phyloP scores from a whole-genome alignment of 2,329 filamentous ascomycete genomes.

The Colletotrichum somersetense region DNA sequence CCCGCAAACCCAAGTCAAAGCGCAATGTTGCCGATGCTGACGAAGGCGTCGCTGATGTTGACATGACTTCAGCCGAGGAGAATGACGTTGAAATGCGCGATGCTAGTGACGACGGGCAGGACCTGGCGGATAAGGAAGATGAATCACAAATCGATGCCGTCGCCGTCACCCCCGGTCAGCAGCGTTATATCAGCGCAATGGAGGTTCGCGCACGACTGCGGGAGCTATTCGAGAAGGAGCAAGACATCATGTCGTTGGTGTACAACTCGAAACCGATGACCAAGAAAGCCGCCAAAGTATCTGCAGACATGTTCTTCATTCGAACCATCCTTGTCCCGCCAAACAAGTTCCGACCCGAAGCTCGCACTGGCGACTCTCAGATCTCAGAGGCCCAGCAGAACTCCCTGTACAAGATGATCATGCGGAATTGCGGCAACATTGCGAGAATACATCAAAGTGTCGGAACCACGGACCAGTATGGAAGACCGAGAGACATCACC shows the following conservation, averaged over 20 bases:
- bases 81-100: conserved; percentile 58
- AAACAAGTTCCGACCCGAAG: conserved; percentile 91
- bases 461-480: conserved; percentile 58
- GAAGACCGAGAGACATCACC: conserved; percentile 70
- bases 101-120: conserved; percentile 61
- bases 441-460: conserved; percentile 73
- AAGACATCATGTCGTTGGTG: conserved; percentile 84
- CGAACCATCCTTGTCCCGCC: conserved; percentile 89
- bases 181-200: conserved; percentile 84
- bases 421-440: conserved; percentile 80
- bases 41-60: conserved; percentile 78
- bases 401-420: conserved; percentile 84
- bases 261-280: conserved; percentile 80
- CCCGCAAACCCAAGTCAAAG: conserved; percentile 48
- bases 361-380: conserved; percentile 81
- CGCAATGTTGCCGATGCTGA: conserved; percentile 63
- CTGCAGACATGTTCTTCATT: conserved; percentile 94
- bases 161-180: conserved; percentile 55
- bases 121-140: conserved; percentile 55
- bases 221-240: conserved; percentile 87
- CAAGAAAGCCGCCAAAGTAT: conserved; percentile 69
- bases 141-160: conserved; percentile 51
- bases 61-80: conserved; percentile 62
- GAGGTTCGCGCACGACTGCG: conserved; percentile 85
- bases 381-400: conserved; percentile 93